Evolutionary conservation across 1,284 basidiomycete genomes (phyloP).

Genomic region (Moesziomyces parantarcticus): DNA sequence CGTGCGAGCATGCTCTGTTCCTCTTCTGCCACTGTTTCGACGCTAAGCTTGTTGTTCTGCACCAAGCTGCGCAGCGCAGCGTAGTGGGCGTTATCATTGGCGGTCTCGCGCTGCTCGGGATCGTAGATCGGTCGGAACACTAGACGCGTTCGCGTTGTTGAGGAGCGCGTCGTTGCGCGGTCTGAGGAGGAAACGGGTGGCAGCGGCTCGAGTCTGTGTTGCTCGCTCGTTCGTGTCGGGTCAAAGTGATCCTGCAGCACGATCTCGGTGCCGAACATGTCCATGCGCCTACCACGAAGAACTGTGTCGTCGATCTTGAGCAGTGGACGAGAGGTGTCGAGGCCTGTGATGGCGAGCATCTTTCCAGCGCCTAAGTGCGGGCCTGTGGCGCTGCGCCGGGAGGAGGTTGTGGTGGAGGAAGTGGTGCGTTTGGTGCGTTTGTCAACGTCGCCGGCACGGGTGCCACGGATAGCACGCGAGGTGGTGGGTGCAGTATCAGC

Average conservation of each 20-base stretch:
- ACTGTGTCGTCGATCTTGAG: constrained; percentile 42
- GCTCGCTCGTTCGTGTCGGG: constrained; percentile 10
- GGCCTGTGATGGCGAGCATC: constrained; percentile 32
- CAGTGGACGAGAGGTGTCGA: constrained; percentile 26
- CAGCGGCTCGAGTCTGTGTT: constrained; percentile 26
- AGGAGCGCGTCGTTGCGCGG: constrained; percentile 1
- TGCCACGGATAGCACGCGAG: neutral
- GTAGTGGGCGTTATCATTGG: neutral
- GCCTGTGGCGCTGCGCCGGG: neutral
- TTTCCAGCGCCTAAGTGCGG: constrained; percentile 24
- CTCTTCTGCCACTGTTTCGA: neutral
- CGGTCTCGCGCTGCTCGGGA: constrained; percentile 11
- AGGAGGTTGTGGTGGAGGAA: neutral
- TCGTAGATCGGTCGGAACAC: constrained; percentile 37
- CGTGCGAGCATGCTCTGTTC: neutral
- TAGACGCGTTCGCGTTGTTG: constrained; percentile 18
- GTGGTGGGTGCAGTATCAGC: neutral
- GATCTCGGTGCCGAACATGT: constrained; percentile 37
- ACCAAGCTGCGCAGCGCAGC: constrained; percentile 5
- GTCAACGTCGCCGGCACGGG: neutral
- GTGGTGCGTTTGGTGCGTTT: constrained; percentile 1
- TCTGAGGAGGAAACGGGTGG: neutral
- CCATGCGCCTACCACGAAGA: constrained; percentile 17
- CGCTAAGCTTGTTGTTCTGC: neutral
- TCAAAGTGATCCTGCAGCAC: constrained; percentile 30